phyloP scores from a whole-genome alignment of 805 yeast genomes.

The Saccharomycopsis microspora region DNA sequence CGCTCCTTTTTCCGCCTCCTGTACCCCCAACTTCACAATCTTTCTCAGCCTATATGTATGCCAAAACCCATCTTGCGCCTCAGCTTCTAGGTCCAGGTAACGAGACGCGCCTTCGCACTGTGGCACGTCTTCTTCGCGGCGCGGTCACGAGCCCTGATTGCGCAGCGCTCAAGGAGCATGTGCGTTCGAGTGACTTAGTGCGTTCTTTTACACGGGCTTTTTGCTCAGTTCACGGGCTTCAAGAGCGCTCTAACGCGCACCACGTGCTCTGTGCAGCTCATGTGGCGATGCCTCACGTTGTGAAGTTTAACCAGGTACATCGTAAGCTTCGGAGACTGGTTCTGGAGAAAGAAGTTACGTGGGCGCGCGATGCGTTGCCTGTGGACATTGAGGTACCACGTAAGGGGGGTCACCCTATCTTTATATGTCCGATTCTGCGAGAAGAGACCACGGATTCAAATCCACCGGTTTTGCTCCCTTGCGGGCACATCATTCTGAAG shows the following conservation, averaged over 20 bases:
- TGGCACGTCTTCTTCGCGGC: too few relatives aligned
- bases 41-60: too few relatives aligned
- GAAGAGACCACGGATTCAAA: constrained; percentile 50
- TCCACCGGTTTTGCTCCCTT: constrained; percentile 53
- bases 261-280: constrained; percentile 5
- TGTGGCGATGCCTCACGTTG: constrained; percentile 8
- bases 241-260: constrained; percentile 4
- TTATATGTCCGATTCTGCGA: constrained; percentile 61
- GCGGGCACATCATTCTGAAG: constrained; percentile 52
- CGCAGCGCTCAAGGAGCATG: background rate
- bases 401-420: constrained; percentile 47
- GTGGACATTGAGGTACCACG: constrained; percentile 48
- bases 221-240: constrained; percentile 7
- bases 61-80: too few relatives aligned
- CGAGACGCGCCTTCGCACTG: too few relatives aligned
- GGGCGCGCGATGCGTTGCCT: constrained; percentile 32
- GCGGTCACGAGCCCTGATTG: background rate
- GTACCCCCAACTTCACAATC: too few relatives aligned
- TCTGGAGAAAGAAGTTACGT: background rate
- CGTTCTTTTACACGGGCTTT: constrained; percentile 8
- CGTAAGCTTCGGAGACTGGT: constrained; percentile 3
- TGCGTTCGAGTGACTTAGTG: constrained; percentile 8
- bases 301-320: constrained; percentile 14
- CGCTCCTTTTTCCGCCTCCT: too few relatives aligned
- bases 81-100: too few relatives aligned